Percentiles rank a stretch among this genome's conserved stretches.
phyloP scores from a whole-genome alignment of 2,329 filamentous ascomycete species.

The Triangularia verruculosa region DNA sequence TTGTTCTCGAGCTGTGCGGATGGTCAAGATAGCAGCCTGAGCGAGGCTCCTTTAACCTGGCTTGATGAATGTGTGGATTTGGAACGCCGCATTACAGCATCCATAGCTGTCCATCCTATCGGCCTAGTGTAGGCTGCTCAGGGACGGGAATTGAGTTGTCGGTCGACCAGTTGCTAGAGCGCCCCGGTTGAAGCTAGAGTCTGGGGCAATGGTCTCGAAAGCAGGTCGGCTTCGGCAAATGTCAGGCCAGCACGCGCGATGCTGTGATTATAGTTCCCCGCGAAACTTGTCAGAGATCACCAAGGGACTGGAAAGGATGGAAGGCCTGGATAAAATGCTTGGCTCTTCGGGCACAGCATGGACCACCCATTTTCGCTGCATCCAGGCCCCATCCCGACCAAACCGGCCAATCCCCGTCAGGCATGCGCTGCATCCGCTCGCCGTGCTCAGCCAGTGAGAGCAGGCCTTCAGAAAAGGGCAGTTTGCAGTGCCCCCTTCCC shows the following conservation, averaged over 20 bases:
- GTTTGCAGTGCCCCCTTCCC: constrained; percentile 27
- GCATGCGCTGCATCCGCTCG: constrained; percentile 3
- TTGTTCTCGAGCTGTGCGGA: not conserved
- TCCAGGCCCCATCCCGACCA: constrained; percentile 23
- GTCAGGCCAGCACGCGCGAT: not conserved
- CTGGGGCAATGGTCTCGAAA: not conserved
- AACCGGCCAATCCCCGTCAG: constrained; percentile 22
- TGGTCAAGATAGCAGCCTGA: not conserved
- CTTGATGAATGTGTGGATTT: constrained; percentile 1
- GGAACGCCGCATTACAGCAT: constrained; percentile 13
- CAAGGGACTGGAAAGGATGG: constrained; percentile 6
- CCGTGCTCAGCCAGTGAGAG: not conserved
- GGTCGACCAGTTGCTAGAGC: not conserved
- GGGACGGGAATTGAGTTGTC: not conserved
- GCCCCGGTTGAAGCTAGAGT: no score
- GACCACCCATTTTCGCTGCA: not conserved
- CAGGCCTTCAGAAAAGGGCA: constrained; percentile 10
- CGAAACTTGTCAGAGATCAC: not conserved
- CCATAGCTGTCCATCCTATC: not conserved
- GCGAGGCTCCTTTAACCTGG: not conserved
- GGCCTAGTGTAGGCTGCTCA: not conserved
- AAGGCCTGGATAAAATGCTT: constrained; percentile 1
- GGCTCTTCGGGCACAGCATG: constrained; percentile 17
- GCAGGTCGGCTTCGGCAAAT: not conserved
- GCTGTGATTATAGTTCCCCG: not conserved